Evolutionary conservation across 2,329 filamentous ascomycete species (phyloP), one percentile per base, ranked within the genome.

Genomic region (Nothophaeocryptopus gaeumannii): DNA sequence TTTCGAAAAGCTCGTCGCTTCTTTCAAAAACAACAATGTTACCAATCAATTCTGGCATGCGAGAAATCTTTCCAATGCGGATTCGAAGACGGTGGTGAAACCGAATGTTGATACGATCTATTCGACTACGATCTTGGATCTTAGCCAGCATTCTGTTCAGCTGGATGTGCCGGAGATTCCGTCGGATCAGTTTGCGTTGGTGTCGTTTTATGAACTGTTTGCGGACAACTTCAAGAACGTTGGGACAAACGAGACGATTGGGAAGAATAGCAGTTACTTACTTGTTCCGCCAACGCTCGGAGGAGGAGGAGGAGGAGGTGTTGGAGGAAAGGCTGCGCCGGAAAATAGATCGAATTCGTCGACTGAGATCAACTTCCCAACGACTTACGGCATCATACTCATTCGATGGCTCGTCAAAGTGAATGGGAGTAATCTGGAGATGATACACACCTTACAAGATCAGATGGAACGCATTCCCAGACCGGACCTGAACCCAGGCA

Each of bases 81-180:
- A 20, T 4, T 31, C 36, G 13, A 41, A 39, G 3, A 37, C n/a
- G 5, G 55, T 61, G 12, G 59, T 63, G 4, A 59, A 55, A 38
- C 59, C 60, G 5, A 63, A 61, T 34, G 50, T 54, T 9, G 60
- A 63, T 39, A 63, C 60, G 8, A n/a, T 61, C 2, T 63, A 61
- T 37, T 56, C 58, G 2, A 43, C 46, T 2, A 39, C 36, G 2
- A 47, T 58, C n/a, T 58, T 48, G 45, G 60, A 61, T 39, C 43
- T 63, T n/a, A 53, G 13, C 37, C 8, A 39, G 37, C 5, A 15
- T 20, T 9, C 16, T 26, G 5, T 39, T 15, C n/a, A 15, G 12
- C 8, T 39, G 12, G 9, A 10, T 8, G 29, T 26, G 20, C 37
- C 37, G 5, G 3, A 15, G 9, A 8, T 39, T 5, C 13, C 37